Evolutionary conservation across 768 basidiomycete genomes (phyloP), one percentile per base, ranked within the genome.

Genomic region (Tulasnella sp.): DNA sequence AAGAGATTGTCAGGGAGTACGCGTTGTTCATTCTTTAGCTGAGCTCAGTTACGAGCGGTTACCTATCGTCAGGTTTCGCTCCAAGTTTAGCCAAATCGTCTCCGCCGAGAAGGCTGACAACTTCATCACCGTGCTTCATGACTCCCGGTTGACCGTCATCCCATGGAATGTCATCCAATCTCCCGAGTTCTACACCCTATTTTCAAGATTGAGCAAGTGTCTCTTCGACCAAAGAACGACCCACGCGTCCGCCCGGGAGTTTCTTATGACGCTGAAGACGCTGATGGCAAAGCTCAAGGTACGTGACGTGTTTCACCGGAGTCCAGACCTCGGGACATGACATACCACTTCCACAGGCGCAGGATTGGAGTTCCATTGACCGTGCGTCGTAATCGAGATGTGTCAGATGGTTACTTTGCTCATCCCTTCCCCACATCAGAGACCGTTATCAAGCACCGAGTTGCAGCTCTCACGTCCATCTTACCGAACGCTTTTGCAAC

Each of bases 111-210:
- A 80, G 65, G 77, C 71, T 29, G 69, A 75, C 0, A 83, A 83
- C 59, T 82, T 83, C 62, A 81, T 83, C 56, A 74, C 78, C 14
- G 75, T 72, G 1, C 71, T 82, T 5, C 82, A 82, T 57, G 70
- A 72, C 0, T 80, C 80, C 1, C 71, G 71, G 50, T 62, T 82
- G 5, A 71, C 70, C 36, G 82, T 83, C 14, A 72, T 82, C 11
- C 81, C 81, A 3, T 83, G 82, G 82, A 80, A 80, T 0, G 78
- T 83, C 42, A 81, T 83, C 29, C 77, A 80, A 62, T 81, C 81
- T 0, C 72, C 66, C 42, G 74, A 79, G 21, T 83, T 83, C 63
- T 83, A 83, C 59, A 69, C 65, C 2, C 62, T 81, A n/a, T 80
- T 82, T 54, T 69, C 70, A 0, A 65, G 67, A 0, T 59, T 83